Evolutionary conservation across 257 asterid genomes (phyloP), one percentile per base, ranked within the genome.

Genomic region (Przewalskia tangutica): DNA sequence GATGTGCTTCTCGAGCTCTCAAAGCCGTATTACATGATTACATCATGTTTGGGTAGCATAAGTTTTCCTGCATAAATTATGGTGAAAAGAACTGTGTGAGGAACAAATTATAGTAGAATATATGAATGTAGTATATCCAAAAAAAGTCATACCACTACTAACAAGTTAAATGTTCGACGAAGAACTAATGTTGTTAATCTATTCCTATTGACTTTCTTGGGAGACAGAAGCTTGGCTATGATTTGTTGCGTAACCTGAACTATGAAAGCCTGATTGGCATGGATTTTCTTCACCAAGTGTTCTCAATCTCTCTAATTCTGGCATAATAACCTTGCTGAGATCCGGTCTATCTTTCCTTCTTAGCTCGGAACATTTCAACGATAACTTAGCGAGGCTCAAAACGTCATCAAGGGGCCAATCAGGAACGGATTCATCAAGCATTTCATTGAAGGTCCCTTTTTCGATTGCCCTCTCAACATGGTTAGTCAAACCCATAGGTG

Each of bases 341-440:
- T 95, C 98, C 6, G 98, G 98, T 82, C 98, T 90, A 65, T 95
- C 98, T 87, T 91, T 95, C 87, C 97, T 89, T 80, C 98, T 87
- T 68, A 95, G 91, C 86, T 95, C 95, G 38, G 95, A 54, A 75
- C 98, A 95, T 83, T 83, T 81, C 18, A 95, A 87, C 5, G 97
- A 87, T 50, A 95, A 18, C 40, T 90, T 91, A 2, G 98, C 98
- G 5, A 95, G 84, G 27, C 51, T 48, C 38, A 95, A 83, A 64
- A 98, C 97, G 64, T 92, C 97, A 68, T 95, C 93, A 77, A 80
- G 9, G 5, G 98, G 98, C 98, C 98, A 95, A 83, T 92, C 97
- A 14, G 85, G 86, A 51, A 95, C 86, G 3, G 92, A 60, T 8
- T 88, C 87, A 83, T 95, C 98, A 32, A 95, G 88, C 90, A 93